Percentiles rank a stretch among this genome's conserved stretches.
Conservation (phyloP, 2,329 filamentous ascomycete genomes). For the Simplicillium sp. region DNA sequence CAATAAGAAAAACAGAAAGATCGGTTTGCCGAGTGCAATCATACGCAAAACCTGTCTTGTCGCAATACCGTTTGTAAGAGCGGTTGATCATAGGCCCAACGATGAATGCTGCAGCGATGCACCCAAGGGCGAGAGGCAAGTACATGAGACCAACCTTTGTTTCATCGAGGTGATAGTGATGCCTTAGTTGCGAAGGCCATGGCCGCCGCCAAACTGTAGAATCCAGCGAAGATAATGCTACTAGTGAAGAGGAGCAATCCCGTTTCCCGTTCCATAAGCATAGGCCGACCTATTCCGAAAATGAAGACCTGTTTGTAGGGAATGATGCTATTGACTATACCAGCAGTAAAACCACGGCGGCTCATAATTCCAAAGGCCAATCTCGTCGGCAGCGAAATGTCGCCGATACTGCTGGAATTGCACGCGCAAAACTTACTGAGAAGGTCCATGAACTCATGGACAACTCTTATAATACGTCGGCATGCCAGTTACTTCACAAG, state of each 20-base stretch:
- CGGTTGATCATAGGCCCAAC: conserved; percentile 52
- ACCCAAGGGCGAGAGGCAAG: conserved; percentile 39
- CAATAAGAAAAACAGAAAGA: conserved; percentile 39
- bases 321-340: too few species aligned
- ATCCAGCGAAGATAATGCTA: conserved; percentile 37
- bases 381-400: too few species aligned
- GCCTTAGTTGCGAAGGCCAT: conserved; percentile 31
- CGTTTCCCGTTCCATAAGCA: conserved; percentile 31
- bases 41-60: conserved; percentile 39
- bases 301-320: too few species aligned
- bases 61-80: conserved; percentile 57
- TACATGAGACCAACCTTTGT: conserved; percentile 44
- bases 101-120: conserved; percentile 32
- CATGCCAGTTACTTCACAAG: too few species aligned
- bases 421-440: too few species aligned
- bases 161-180: conserved; percentile 51
- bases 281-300: too few species aligned
- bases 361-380: too few species aligned
- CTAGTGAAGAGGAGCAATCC: conserved; percentile 33
- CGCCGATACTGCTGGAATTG: too few species aligned
- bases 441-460: too few species aligned
- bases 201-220: conserved; percentile 36
- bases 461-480: too few species aligned
- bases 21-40: conserved; percentile 42
- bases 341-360: too few species aligned